These are phyloP conservation scores for Pseudozyma pruni DNA, from an alignment of 1,284 basidiomycete genomes.

Conservation along the genomic window DNA sequence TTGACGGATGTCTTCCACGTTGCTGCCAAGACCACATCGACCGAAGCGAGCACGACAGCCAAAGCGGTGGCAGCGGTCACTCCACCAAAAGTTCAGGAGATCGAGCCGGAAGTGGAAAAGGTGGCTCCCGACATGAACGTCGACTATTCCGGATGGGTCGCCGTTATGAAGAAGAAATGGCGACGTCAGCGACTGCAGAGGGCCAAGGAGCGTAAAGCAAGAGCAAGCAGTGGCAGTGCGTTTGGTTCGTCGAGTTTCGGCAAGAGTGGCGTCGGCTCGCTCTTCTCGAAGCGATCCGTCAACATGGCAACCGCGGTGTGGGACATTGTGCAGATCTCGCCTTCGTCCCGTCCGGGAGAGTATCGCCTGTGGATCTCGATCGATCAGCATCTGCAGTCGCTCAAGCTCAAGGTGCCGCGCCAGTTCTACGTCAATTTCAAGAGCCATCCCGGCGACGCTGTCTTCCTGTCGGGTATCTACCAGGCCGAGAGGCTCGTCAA, in stretches of 20 bases:
- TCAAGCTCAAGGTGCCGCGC: conserved; percentile 85
- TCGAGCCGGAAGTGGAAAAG: conserved; percentile 36
- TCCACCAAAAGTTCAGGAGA: conserved; percentile 24
- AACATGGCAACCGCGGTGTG: conserved; percentile 79
- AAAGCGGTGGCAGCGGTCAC: conserved; percentile 15
- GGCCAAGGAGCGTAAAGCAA: conserved; percentile 69
- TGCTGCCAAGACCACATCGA: conserved; percentile 52
- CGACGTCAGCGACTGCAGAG: conserved; percentile 71
- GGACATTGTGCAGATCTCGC: conserved; percentile 92
- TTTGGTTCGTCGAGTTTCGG: conserved; percentile 19
- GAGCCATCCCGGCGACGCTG: conserved; percentile 73
- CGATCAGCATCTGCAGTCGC: conserved; percentile 80
- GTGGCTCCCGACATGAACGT: conserved; percentile 60
- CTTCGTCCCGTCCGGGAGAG: conserved; percentile 80
- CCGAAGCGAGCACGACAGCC: conserved; percentile 10
- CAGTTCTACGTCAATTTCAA: conserved; percentile 94
- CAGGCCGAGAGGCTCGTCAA: conserved; percentile 79
- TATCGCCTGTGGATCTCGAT: conserved; percentile 90
- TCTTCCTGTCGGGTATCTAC: conserved; percentile 76
- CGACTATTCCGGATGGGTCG: conserved; percentile 84
- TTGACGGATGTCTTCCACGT: conserved; percentile 90
- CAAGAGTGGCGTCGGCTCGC: conserved; percentile 70
- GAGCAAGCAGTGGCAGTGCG: conserved; percentile 14
- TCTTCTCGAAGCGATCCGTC: conserved; percentile 80
- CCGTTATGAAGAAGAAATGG: conserved; percentile 84